phyloP scores from a whole-genome alignment of 2,329 filamentous ascomycete species.

The Aspergillus sp. region DNA sequence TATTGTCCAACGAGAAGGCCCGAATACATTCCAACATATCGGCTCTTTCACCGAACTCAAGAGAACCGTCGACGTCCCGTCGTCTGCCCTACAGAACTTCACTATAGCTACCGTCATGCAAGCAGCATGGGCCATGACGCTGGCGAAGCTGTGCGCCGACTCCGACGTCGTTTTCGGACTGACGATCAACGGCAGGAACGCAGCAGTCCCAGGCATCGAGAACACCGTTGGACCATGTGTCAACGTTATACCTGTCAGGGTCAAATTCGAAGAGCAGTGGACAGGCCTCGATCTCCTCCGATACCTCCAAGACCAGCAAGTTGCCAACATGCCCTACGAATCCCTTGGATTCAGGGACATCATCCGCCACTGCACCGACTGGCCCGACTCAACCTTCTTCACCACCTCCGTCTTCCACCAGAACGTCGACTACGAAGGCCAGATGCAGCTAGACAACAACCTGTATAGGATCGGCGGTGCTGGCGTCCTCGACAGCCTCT shows the following conservation, averaged over 20 bases:
- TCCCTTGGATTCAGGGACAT: conserved; percentile 48
- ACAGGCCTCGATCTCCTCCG: conserved; percentile 45
- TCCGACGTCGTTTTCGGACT: conserved; percentile 57
- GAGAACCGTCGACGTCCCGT: conserved; percentile 29
- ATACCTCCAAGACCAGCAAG: conserved; percentile 49
- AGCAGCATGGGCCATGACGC: conserved; percentile 55
- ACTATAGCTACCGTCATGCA: conserved; percentile 58
- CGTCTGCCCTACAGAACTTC: conserved; percentile 45
- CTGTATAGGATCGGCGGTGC: conserved; percentile 31
- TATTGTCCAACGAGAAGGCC: conserved; percentile 23
- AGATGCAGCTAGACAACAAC: conserved; percentile 29
- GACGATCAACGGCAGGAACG: conserved; percentile 56
- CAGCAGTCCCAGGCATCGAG: conserved; percentile 47
- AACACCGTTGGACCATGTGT: conserved; percentile 56
- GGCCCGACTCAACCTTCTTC: conserved; percentile 33
- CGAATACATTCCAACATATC: conserved; percentile 27
- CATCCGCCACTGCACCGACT: conserved; percentile 27
- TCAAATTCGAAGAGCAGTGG: conserved; percentile 45
- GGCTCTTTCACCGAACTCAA: conserved; percentile 28
- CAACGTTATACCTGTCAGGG: conserved; percentile 57
- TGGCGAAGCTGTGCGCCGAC: conserved; percentile 45
- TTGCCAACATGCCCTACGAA: conserved; percentile 48
- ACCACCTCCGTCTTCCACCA: conserved; percentile 34
- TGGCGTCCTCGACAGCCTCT: conserved; percentile 32
- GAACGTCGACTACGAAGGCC: conserved; percentile 26